These are phyloP conservation scores for Diplogelasinospora grovesii DNA, from an alignment of 495 filamentous ascomycete genomes.

Conservation along the genomic window DNA sequence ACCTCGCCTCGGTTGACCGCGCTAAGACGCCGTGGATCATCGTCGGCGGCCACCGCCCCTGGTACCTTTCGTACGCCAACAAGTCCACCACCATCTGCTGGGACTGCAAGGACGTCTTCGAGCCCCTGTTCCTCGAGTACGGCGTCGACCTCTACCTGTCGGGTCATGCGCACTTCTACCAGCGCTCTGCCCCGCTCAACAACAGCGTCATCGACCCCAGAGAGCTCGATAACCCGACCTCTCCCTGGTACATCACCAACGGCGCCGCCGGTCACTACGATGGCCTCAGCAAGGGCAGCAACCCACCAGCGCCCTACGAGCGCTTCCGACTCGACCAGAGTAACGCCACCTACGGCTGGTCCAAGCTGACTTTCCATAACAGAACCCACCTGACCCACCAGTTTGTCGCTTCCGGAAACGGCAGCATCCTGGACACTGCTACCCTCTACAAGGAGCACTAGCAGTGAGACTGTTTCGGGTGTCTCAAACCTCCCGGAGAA, in stretches of 20 bases:
- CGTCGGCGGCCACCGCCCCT: conserved; percentile 54
- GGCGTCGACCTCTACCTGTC: conserved; percentile 56
- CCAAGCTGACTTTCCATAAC: no score
- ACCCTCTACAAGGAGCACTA: no score
- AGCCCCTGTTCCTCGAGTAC: conserved; percentile 51
- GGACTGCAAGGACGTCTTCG: conserved; percentile 51
- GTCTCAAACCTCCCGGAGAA: no score
- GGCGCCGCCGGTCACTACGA: conserved; percentile 38
- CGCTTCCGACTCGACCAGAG: no score
- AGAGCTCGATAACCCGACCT: conserved; percentile 45
- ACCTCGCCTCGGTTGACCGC: conserved; percentile 42
- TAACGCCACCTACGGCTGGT: no score
- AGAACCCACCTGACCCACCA: no score
- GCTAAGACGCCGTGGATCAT: conserved; percentile 50
- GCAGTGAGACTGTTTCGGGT: no score
- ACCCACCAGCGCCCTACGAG: no score
- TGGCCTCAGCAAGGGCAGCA: conserved; percentile 33
- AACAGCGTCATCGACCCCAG: conserved; percentile 38
- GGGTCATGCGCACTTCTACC: conserved; percentile 50
- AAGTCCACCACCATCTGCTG: conserved; percentile 31
- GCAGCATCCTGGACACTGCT: no score
- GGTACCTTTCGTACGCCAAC: conserved; percentile 45
- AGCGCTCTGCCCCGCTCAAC: conserved; percentile 24
- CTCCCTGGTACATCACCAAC: conserved; percentile 50
- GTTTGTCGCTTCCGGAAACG: no score